Percentiles rank a stretch among this genome's conserved stretches.
These are phyloP conservation scores for Echinosphaeria canescens DNA, from an alignment of 2,329 filamentous ascomycete genomes.

Conservation along the genomic window DNA sequence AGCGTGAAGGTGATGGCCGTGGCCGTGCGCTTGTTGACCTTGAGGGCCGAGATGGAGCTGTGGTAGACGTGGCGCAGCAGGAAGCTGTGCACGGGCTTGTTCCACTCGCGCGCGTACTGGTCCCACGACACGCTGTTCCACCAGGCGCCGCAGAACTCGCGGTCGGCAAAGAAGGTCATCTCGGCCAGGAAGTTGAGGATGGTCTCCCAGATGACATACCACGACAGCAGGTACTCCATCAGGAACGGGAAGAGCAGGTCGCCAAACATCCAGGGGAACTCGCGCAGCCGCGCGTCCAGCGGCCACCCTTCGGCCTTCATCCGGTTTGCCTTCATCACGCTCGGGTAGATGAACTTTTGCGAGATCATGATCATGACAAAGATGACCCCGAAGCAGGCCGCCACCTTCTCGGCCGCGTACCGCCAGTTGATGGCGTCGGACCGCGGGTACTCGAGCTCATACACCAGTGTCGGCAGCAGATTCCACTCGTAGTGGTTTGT, in stretches of 20 bases:
- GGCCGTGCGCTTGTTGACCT: constrained; percentile 45
- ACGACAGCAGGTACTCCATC: constrained; percentile 55
- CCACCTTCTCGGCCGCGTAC: constrained; percentile 52
- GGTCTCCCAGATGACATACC: constrained; percentile 68
- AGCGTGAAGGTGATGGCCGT: constrained; percentile 59
- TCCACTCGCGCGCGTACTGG: constrained; percentile 66
- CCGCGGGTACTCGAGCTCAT: constrained; percentile 59
- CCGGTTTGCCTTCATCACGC: constrained; percentile 41
- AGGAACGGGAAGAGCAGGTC: constrained; percentile 63
- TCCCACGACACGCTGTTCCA: constrained; percentile 49
- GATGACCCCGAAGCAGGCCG: constrained; percentile 49
- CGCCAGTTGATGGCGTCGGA: constrained; percentile 46
- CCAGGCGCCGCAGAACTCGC: constrained; percentile 47
- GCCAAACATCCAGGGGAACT: constrained; percentile 54
- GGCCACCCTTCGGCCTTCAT: constrained; percentile 47
- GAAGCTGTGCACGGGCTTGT: constrained; percentile 58
- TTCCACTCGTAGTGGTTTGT: constrained; percentile 51
- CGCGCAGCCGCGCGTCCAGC: constrained; percentile 33
- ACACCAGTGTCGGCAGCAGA: constrained; percentile 54
- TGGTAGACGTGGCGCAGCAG: constrained; percentile 63
- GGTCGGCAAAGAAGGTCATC: constrained; percentile 55
- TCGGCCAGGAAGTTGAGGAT: constrained; percentile 59
- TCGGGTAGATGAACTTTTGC: constrained; percentile 57
- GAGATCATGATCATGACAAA: constrained; percentile 63
- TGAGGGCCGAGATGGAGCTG: constrained; percentile 51